phyloP scores from a whole-genome alignment of 176 grass and related monocot genomes.

The Cenchrus purpureus region DNA sequence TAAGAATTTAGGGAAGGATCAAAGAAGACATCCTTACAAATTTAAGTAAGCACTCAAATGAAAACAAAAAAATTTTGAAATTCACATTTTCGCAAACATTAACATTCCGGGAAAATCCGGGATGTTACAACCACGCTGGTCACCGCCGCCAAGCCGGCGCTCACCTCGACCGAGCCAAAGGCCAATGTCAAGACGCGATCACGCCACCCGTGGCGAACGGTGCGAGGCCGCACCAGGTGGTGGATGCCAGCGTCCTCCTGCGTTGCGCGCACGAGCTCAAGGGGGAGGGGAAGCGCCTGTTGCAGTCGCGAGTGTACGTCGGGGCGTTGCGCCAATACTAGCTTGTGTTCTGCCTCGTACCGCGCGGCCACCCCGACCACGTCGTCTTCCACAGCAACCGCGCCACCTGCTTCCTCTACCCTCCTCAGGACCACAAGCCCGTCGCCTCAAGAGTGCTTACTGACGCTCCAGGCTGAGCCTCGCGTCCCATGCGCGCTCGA shows the following conservation, averaged over 20 bases:
- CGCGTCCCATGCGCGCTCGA: conserved; percentile 86
- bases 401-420: conserved; percentile 80
- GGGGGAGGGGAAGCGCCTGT: conserved; percentile 91
- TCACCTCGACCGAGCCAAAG: conserved; percentile 17
- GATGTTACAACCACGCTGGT: no score
- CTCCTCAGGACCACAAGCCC: conserved; percentile 82
- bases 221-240: conserved; percentile 33
- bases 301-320: conserved; percentile 81
- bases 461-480: conserved; percentile 84
- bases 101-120: no score
- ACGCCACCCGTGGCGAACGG: conserved; percentile 21
- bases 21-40: no score
- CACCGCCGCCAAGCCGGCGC: conserved; percentile 2
- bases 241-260: conserved; percentile 59
- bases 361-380: conserved; percentile 73
- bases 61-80: no score
- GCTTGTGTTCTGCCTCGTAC: conserved; percentile 73
- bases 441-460: conserved; percentile 85
- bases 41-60: no score
- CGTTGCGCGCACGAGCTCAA: conserved; percentile 88
- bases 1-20: no score
- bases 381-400: conserved; percentile 96
- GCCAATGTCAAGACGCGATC: no score
- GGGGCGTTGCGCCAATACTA: conserved; percentile 89
- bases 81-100: no score